These are phyloP conservation scores for Psilocybe tampanensis DNA, from an alignment of 768 basidiomycete species.

Conservation along the genomic window DNA sequence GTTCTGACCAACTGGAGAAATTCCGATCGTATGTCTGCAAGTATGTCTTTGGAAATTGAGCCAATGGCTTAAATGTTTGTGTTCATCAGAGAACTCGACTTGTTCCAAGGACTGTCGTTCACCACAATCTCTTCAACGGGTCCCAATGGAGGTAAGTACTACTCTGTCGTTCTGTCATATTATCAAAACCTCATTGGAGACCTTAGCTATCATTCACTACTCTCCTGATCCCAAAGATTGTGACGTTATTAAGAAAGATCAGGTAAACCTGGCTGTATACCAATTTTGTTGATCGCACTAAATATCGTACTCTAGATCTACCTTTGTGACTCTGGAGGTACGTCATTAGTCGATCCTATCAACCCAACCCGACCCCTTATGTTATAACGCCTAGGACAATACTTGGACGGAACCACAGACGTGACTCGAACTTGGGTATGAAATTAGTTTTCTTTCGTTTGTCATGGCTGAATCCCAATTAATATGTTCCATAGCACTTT, in stretches of 20 bases:
- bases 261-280: slow-evolving; percentile 40
- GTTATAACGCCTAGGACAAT: slow-evolving; percentile 58
- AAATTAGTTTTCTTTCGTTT: background rate
- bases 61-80: background rate
- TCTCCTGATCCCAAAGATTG: slow-evolving; percentile 74
- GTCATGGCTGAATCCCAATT: background rate
- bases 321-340: slow-evolving; percentile 83
- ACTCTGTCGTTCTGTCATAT: background rate
- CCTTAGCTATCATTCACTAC: slow-evolving; percentile 90
- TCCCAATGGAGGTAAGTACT: slow-evolving; percentile 77
- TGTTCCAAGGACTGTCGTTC: slow-evolving; percentile 90
- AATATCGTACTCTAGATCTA: slow-evolving; percentile 34
- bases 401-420: slow-evolving; percentile 93
- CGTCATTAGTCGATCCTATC: background rate
- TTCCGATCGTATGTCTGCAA: slow-evolving; percentile 76
- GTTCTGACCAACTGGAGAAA: slow-evolving; percentile 74
- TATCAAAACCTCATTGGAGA: background rate
- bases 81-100: slow-evolving; percentile 62
- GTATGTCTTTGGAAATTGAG: slow-evolving; percentile 2
- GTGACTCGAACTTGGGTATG: slow-evolving; percentile 86
- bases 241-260: slow-evolving; percentile 73
- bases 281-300: background rate
- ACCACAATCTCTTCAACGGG: slow-evolving; percentile 91
- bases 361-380: background rate
- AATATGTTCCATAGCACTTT: slow-evolving; percentile 64